A percentile compares a stretch with the other conserved stretches of the same genome.
These are phyloP conservation scores for Psilocybe tampanensis DNA, from an alignment of 768 basidiomycete genomes.

Conservation along the genomic window DNA sequence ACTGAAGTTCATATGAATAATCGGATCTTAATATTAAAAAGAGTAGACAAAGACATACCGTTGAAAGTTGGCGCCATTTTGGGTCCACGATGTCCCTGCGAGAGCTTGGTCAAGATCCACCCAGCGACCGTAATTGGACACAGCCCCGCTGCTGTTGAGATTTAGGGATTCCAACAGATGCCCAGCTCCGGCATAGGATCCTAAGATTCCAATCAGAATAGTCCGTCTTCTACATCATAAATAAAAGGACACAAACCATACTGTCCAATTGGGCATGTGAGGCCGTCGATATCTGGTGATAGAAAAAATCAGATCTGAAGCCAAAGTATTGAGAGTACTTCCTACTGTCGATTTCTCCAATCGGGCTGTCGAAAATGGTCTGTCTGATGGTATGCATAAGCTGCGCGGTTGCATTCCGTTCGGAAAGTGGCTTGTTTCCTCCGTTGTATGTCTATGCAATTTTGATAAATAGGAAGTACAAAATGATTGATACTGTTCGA, in stretches of 20 bases:
- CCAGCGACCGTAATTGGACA: conserved; percentile 61
- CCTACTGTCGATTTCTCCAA: conserved; percentile 61
- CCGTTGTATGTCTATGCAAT: conserved; percentile 62
- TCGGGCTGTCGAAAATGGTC: conserved; percentile 57
- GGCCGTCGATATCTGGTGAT: conserved; percentile 50
- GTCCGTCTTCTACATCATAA: background rate
- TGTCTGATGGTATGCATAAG: conserved; percentile 56
- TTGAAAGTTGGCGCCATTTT: conserved; percentile 44
- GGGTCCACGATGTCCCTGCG: conserved; percentile 61
- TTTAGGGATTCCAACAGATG: conserved; percentile 55
- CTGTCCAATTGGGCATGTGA: conserved; percentile 56
- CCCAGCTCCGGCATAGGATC: conserved; percentile 71
- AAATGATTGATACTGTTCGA: background rate
- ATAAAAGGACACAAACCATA: conserved; percentile 46
- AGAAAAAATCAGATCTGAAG: background rate
- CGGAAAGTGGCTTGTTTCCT: conserved; percentile 57
- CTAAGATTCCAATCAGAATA: conserved; percentile 35
- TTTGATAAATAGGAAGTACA: too few relatives aligned
- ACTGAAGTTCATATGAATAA: conserved; percentile 8
- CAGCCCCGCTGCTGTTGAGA: conserved; percentile 37
- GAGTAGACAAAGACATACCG: conserved; percentile 41
- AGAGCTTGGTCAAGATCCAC: conserved; percentile 69
- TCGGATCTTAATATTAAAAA: conserved; percentile 25
- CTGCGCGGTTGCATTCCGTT: conserved; percentile 43
- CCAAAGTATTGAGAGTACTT: background rate